Evolutionary conservation across 2,329 filamentous ascomycete species (phyloP), one percentile per base, ranked within the genome.

Genomic region (Fusarium pseudocircinatum): DNA sequence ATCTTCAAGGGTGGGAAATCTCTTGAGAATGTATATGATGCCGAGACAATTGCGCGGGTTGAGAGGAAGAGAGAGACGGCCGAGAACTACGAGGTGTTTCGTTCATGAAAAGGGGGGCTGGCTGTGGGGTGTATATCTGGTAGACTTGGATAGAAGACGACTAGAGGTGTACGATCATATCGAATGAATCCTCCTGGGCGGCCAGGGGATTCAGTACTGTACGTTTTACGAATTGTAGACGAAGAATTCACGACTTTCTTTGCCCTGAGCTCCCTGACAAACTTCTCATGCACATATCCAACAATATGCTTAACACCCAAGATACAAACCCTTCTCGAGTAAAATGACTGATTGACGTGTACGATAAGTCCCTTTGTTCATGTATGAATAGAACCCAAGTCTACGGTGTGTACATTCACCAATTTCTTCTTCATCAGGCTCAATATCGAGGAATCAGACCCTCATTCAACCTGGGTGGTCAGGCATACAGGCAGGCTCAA

Each of bases 1-100:
- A 87, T 98, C 3, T 84, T 98, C 49, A 91, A 89, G 76, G 93
- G 89, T 0, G 88, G 87, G 3, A 93, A 91, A 83, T 82, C 80
- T 14, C 85, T 90, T 0, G 92, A 93, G 73, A 92, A 96, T 2
- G 71, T 98, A 32, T 99, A 98, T 79, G 90, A 92, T 77, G 79
- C 82, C 22, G 88, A 89, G 36, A 90, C 92, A 1, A 84, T 97
- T 56, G 86, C 89, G 63, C 85, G 87, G 65, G 93, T 98, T 5
- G 89, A 92, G 78, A 84, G 85, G 72, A 89, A 91, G 74, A 86
- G 92, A 78, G 85, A 84, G 61, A 94, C 97, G 79, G 92, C 94
- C 49, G 87, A 87, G 60, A 83, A 84, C 46, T 90, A 88, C 73
- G 89, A 91, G 76, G 84, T 83, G 73, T 87, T 87, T 74, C 85